Base-by-base conservation (phyloP, 495 filamentous ascomycete genomes). In the Aspergillus sclerotiicarbonarius region DNA sequence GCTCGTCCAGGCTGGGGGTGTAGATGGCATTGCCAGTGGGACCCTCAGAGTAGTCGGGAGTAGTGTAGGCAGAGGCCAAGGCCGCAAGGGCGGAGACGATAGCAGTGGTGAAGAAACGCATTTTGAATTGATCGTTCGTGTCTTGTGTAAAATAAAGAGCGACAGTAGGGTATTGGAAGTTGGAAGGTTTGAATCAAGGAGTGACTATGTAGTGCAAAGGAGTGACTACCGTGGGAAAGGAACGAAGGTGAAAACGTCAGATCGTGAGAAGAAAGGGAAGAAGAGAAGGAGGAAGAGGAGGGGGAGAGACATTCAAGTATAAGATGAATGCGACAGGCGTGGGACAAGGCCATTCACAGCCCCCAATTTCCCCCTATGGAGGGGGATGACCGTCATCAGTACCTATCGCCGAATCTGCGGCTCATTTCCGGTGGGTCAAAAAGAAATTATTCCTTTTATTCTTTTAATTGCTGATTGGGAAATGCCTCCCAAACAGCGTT, bases 11-110 rank as follows among this genome's bases (percentile, higher is more conserved):
- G 45, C 72, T 71, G 32, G 87, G 87, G 6, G 60, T 62, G 41
- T 39, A 21, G 68, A 87, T 82, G 37, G 87, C 71, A 63, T 90
- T 89, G 58, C 85, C 87, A 6, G 32, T 20, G 47, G 82, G 83
- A 32, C 49, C 15, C 59, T 79, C 66, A 39, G 62, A 66, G 65
- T 83, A 80, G 61, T 81, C 69, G 51, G 78, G 78, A 31, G 66
- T 55, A 39, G 77, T 83, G 71, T 76, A 76, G 67, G 85, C 85
- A 44, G 77, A 64, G 44, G 77, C 81, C 41, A 83, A 31, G 65
- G 77, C 74, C 51, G 75, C 73, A 51, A 87, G 67, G 65, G 75
- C 72, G 20, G 80, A 73, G 59, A 78, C 52, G 62, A 82, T 50
- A 50, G 77, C 64, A 49, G 75, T 59, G 47, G 68, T 59, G 59